Evolutionary conservation across 441 rosid species (phyloP).

Genomic region (Jatropha podagrica): DNA sequence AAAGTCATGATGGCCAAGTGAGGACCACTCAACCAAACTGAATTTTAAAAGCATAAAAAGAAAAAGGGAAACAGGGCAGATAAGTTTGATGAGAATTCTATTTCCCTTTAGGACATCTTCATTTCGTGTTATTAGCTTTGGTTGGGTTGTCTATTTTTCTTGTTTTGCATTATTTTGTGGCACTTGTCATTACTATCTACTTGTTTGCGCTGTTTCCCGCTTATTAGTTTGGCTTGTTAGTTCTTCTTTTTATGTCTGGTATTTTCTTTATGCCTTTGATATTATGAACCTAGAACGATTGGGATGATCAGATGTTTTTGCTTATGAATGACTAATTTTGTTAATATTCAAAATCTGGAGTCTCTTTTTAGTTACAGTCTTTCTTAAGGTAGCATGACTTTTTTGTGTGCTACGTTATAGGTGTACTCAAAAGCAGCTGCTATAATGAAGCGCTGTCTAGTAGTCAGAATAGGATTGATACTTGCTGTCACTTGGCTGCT

Average conservation of each 20-base stretch:
- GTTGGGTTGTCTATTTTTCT: constrained; percentile 30
- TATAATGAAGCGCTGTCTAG: not conserved
- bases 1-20: constrained; percentile 61
- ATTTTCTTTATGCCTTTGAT: constrained; percentile 19
- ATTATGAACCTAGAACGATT: constrained; percentile 32
- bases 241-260: constrained; percentile 17
- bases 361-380: not conserved
- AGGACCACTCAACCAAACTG: constrained; percentile 32
- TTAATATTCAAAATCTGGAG: constrained; percentile 15
- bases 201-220: constrained; percentile 30
- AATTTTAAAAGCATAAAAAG: constrained; percentile 18
- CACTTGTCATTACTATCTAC: constrained; percentile 26
- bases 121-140: constrained; percentile 30
- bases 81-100: constrained; percentile 33
- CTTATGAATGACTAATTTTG: constrained; percentile 37
- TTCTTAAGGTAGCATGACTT: not conserved
- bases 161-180: constrained; percentile 32
- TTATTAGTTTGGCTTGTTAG: constrained; percentile 33
- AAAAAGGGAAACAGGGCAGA: constrained; percentile 31
- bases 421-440: not conserved
- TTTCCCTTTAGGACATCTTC: constrained; percentile 31
- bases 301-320: constrained; percentile 27
- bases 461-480: not conserved
- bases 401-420: not conserved
- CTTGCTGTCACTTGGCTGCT: not conserved